Percentiles rank a stretch among this genome's conserved stretches.
Conservation (phyloP, 73 alveolate species). For the Paramecium bursaria region DNA sequence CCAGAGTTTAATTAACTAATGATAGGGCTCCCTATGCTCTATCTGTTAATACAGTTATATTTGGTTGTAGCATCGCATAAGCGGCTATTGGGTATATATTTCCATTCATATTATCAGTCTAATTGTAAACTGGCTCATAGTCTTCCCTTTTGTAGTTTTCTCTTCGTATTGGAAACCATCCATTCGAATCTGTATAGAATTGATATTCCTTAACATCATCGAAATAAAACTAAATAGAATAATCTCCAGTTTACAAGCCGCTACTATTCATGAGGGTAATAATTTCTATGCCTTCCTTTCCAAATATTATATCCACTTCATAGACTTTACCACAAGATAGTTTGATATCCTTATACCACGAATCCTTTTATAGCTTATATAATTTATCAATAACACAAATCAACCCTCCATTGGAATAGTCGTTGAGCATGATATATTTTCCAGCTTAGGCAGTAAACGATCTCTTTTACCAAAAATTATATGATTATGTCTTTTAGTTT, state of each 20-base stretch:
- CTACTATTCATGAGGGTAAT: neutral
- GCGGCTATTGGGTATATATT: conserved; percentile 32
- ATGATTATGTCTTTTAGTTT: neutral
- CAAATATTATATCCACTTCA: neutral
- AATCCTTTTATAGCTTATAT: neutral
- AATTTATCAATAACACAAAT: conserved; percentile 36
- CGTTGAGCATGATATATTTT: conserved; percentile 11
- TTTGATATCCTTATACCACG: neutral
- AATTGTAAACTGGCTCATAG: conserved; percentile 27
- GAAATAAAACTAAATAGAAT: conserved; percentile 13
- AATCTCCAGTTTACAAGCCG: neutral
- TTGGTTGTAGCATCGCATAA: conserved; percentile 26
- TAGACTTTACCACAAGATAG: conserved; percentile 48
- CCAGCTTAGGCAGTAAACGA: conserved; percentile 14
- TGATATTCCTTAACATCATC: neutral
- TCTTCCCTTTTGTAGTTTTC: conserved; percentile 30
- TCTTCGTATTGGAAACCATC: conserved; percentile 10
- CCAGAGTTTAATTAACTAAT: no score
- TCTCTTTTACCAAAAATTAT: neutral
- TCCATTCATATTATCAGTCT: conserved; percentile 15
- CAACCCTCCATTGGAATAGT: conserved; percentile 23
- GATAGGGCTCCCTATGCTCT: no score
- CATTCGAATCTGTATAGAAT: conserved; percentile 34
- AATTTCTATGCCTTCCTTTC: neutral
- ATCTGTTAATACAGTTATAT: no score